Evolutionary conservation across 2,329 filamentous ascomycete genomes (phyloP).

Genomic region (Coniella lustricola): DNA sequence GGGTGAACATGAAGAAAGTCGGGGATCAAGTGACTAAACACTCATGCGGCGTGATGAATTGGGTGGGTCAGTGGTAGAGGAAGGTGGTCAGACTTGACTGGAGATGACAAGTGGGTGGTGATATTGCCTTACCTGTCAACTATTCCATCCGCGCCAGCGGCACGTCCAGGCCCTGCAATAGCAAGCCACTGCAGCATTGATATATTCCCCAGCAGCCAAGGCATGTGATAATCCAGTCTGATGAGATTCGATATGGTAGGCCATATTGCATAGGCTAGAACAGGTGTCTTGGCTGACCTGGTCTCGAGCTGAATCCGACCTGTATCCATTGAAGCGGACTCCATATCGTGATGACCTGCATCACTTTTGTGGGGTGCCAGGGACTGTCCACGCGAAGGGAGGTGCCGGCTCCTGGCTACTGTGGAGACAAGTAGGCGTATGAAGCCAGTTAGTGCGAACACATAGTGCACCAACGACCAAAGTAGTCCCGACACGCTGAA

Average conservation of each 20-base stretch:
- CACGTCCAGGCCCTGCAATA: constrained; percentile 64
- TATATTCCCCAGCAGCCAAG: constrained; percentile 74
- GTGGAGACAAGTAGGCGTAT: constrained; percentile 60
- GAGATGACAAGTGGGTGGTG: constrained; percentile 6
- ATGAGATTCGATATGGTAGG: constrained; percentile 64
- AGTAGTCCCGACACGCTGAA: constrained; percentile 44
- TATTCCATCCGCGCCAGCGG: constrained; percentile 68
- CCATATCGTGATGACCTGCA: constrained; percentile 20
- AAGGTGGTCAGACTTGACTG: background rate
- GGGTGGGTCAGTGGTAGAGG: constrained; percentile 9
- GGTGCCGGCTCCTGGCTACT: constrained; percentile 59
- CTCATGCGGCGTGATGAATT: constrained; percentile 36
- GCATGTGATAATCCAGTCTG: constrained; percentile 75
- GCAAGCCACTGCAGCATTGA: constrained; percentile 70
- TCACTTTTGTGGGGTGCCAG: constrained; percentile 20
- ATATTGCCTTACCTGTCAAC: constrained; percentile 77
- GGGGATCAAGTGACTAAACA: constrained; percentile 38
- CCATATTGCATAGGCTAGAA: constrained; percentile 74
- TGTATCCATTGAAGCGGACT: constrained; percentile 18
- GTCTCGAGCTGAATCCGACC: constrained; percentile 18
- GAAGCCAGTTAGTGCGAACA: constrained; percentile 49
- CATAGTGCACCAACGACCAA: constrained; percentile 49
- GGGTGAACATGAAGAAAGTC: constrained; percentile 30
- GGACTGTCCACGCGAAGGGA: constrained; percentile 45
- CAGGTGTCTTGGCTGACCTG: constrained; percentile 44